phyloP scores from a whole-genome alignment of 257 asterid genomes.

The Echites panduratus region DNA sequence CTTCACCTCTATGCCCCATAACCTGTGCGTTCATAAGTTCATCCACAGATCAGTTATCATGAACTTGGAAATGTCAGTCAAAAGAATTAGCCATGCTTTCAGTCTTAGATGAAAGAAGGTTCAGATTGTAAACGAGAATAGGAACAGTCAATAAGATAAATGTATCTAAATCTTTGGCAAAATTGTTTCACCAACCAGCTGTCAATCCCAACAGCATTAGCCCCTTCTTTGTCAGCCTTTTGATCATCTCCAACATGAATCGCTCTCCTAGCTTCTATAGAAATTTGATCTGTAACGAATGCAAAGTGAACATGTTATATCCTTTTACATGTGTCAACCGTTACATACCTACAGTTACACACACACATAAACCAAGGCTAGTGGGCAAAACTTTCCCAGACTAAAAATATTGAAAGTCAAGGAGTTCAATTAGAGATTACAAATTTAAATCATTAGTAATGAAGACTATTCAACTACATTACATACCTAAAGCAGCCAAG shows the following conservation, averaged over 20 bases:
- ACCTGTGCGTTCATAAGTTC: constrained; percentile 40
- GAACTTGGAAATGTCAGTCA: background rate
- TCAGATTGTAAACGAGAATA: background rate
- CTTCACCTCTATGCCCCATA: constrained; percentile 83
- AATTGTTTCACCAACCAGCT: constrained; percentile 51
- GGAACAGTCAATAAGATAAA: background rate
- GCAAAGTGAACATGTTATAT: background rate
- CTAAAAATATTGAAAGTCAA: background rate
- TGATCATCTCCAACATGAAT: constrained; percentile 90
- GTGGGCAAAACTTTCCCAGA: background rate
- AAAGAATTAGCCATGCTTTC: background rate
- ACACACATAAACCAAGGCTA: background rate
- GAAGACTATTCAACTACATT: background rate
- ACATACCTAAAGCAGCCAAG: constrained; percentile 71
- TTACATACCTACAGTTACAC: background rate
- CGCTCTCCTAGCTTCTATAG: constrained; percentile 54
- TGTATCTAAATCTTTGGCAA: background rate
- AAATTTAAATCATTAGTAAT: background rate
- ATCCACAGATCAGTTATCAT: no score
- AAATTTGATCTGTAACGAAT: constrained; percentile 51
- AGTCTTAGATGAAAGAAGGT: background rate
- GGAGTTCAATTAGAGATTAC: background rate
- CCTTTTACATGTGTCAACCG: background rate
- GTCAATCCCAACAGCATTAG: constrained; percentile 69
- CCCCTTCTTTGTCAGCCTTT: constrained; percentile 78